Base-by-base conservation (phyloP, 2,329 filamentous ascomycete genomes). In the Lachnellula subtilissima region DNA sequence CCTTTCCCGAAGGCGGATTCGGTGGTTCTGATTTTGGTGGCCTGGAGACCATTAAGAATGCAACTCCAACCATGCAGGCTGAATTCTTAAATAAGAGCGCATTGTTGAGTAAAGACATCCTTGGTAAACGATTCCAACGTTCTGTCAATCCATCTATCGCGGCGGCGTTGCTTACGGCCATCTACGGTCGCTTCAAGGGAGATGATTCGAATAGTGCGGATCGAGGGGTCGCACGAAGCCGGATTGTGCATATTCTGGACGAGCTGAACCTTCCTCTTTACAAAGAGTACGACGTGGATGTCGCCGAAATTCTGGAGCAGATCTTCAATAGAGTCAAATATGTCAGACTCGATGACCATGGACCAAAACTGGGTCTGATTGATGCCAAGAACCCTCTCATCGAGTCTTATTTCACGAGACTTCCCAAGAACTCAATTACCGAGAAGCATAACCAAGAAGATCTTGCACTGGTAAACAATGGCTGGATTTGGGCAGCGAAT, bases 401-500 rank as follows among this genome's bases (percentile, higher is more conserved):
- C 61, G 94, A 99, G 75, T 81, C 88, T 0, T 99, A 99, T 75
- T 99, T 99, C 73, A 97, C 94, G 0, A 85, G 93, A 28, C 78
- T 99, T 42, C 89, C 92, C 1, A 71, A 81, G 32, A 96, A 96
- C 65, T 83, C 88, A 11, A 83, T 80, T 11, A 96, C 94, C 0
- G 80, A 84, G 59, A 86, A 89, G 67, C 87, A 95, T 67, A 85
- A 85, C 55, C 79, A 85, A 1, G 86, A 87, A 55, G 87, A 91
- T 45, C 79, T 96, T 47, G 89, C 90, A 2, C 75, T 99, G 51
- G 92, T 87, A 42, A 97, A 97, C 74, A 99, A 99, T 69, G 94
- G 94, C 45, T 99, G 94, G 94, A 92, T 99, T 8, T 99, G 94
- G 94, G 93, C 90, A 56, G 93, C 93, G 5, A 95, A 97, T 73